These are phyloP conservation scores for Komagataella kurtzmanii DNA, from an alignment of 805 yeast genomes.

Conservation along the genomic window DNA sequence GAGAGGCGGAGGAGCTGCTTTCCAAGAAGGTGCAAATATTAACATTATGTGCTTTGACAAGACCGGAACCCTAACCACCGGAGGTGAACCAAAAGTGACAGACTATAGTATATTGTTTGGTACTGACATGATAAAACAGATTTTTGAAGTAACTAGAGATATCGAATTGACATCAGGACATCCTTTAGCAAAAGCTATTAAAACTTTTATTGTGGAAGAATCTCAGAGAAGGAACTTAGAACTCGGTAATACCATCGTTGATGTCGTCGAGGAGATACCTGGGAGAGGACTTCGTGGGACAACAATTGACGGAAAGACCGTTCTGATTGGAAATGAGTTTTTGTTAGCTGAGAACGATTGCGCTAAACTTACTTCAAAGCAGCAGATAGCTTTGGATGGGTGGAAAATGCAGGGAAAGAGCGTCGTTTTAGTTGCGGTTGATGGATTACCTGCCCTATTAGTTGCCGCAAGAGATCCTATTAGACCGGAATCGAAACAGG, in stretches of 20 bases:
- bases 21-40: conserved; percentile 59
- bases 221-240: conserved; percentile 5
- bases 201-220: conserved; percentile 19
- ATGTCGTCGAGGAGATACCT: conserved; percentile 36
- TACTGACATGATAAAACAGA: conserved; percentile 10
- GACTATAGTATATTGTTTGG: conserved; percentile 23
- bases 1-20: conserved; percentile 73
- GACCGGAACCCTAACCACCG: conserved; percentile 62
- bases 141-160: conserved; percentile 38
- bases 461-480: conserved; percentile 50
- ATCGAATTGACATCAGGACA: conserved; percentile 55
- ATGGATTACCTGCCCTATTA: conserved; percentile 26
- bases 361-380: conserved; percentile 17
- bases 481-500: conserved; percentile 41
- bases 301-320: conserved; percentile 16
- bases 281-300: conserved; percentile 48
- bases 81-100: conserved; percentile 45
- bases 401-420: conserved; percentile 62
- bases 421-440: conserved; percentile 39
- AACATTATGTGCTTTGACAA: conserved; percentile 64
- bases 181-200: conserved; percentile 52
- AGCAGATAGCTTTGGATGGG: conserved; percentile 19
- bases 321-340: conserved; percentile 47
- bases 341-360: conserved; percentile 36
- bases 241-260: conserved; percentile 22